Percentiles rank a stretch among this genome's conserved stretches.
These are phyloP conservation scores for Dryas octopetala DNA, from an alignment of 306 rosid species.

Conservation along the genomic window DNA sequence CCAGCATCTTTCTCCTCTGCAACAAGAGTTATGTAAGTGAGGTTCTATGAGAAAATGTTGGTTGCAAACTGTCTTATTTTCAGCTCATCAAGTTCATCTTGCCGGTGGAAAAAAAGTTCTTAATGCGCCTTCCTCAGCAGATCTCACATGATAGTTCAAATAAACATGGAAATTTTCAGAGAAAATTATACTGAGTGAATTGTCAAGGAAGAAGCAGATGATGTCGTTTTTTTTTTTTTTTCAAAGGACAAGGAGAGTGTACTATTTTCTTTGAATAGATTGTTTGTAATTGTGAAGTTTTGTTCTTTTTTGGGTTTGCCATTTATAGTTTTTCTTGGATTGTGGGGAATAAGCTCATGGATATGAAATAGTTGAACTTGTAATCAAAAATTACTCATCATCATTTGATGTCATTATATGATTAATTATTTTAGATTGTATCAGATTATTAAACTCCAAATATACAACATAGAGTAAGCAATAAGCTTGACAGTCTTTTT, in stretches of 20 bases:
- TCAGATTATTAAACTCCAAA: not conserved
- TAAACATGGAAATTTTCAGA: slow-evolving; percentile 28
- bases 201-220: slow-evolving; percentile 41
- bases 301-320: slow-evolving; percentile 45
- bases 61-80: slow-evolving; percentile 35
- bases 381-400: slow-evolving; percentile 31
- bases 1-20: slow-evolving; percentile 41
- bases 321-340: slow-evolving; percentile 39
- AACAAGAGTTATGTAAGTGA: slow-evolving; percentile 25
- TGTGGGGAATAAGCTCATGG: slow-evolving; percentile 51
- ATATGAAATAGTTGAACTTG: slow-evolving; percentile 41
- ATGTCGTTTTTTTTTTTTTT: not conserved
- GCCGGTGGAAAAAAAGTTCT: slow-evolving; percentile 28
- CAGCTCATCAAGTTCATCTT: slow-evolving; percentile 38
- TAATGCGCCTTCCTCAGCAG: slow-evolving; percentile 27
- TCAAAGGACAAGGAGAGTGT: slow-evolving; percentile 42
- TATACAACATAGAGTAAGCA: slow-evolving; percentile 1
- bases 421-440: slow-evolving; percentile 19
- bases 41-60: slow-evolving; percentile 36
- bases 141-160: slow-evolving; percentile 24
- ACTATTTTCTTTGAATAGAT: slow-evolving; percentile 47
- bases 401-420: slow-evolving; percentile 15
- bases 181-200: slow-evolving; percentile 34
- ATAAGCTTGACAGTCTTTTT: not conserved
- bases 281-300: slow-evolving; percentile 54